Percentiles rank a stretch among this genome's conserved stretches.
These are phyloP conservation scores for Myxozyma vanderwaltii DNA, from an alignment of 805 yeast species.

Conservation along the genomic window DNA sequence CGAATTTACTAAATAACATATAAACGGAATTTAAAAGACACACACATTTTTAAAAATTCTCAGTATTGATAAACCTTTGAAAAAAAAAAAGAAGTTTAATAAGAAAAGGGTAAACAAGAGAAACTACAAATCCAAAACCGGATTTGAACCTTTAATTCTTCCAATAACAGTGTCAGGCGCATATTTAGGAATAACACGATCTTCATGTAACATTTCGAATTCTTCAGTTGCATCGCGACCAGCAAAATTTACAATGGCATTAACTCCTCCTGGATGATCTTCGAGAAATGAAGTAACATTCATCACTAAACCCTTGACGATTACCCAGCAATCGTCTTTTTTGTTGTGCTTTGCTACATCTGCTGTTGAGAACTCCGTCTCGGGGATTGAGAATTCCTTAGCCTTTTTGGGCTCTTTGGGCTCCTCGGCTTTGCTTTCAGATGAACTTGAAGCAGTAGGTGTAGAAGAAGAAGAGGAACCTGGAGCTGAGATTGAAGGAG, in stretches of 20 bases:
- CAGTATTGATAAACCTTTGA: no score
- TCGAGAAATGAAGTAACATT: conserved; percentile 58
- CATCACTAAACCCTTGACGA: conserved; percentile 67
- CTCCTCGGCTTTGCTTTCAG: neutral
- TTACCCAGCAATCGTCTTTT: conserved; percentile 72
- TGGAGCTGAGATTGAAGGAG: conserved; percentile 17
- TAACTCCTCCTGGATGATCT: conserved; percentile 69
- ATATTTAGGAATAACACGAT: conserved; percentile 54
- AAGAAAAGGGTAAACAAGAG: no score
- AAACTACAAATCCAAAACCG: conserved; percentile 46
- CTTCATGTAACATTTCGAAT: conserved; percentile 67
- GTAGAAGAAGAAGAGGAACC: conserved; percentile 11
- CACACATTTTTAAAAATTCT: no score
- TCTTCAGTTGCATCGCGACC: conserved; percentile 76
- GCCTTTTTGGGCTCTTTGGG: conserved; percentile 15
- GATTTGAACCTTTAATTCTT: conserved; percentile 51
- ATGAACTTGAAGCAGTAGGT: conserved; percentile 7
- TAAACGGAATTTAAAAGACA: no score
- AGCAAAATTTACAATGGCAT: conserved; percentile 68
- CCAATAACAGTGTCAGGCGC: conserved; percentile 55
- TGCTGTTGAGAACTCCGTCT: conserved; percentile 47
- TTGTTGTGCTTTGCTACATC: conserved; percentile 53
- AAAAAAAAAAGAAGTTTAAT: neutral
- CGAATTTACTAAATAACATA: no score
- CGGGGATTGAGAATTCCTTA: conserved; percentile 48